Conservation (phyloP, 2,329 filamentous ascomycete species). For the Pyrenochaeta sp. region DNA sequence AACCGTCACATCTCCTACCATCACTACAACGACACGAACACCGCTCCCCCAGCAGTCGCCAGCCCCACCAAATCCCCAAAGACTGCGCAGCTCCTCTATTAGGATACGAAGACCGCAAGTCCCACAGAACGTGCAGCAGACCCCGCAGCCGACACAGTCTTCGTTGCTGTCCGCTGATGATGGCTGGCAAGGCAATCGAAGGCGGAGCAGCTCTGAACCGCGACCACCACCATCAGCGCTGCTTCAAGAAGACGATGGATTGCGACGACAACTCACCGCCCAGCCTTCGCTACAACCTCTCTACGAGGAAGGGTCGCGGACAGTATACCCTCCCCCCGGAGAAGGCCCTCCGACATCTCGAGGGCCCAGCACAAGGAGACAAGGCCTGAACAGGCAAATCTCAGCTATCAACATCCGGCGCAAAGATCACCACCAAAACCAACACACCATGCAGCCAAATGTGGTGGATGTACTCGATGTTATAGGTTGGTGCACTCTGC, state of each 20-base stretch:
- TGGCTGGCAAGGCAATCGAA: constrained; percentile 30
- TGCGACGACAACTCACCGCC: constrained; percentile 39
- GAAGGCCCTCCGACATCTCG: constrained; percentile 24
- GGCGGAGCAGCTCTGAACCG: constrained; percentile 45
- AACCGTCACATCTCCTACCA: constrained; percentile 37
- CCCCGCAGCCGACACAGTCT: constrained; percentile 10
- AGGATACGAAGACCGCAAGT: constrained; percentile 34
- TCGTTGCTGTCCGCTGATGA: constrained; percentile 13
- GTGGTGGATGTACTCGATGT: constrained; percentile 74
- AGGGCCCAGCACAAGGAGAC: constrained; percentile 22
- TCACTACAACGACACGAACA: constrained; percentile 37
- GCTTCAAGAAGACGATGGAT: constrained; percentile 33
- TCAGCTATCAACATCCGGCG: constrained; percentile 41
- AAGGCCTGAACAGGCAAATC: constrained; percentile 27
- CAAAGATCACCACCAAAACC: constrained; percentile 18
- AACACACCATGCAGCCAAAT: constrained; percentile 64
- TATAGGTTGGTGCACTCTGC: constrained; percentile 62
- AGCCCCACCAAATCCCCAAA: constrained; percentile 17
- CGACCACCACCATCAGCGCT: constrained; percentile 36
- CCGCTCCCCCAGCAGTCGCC: constrained; percentile 21
- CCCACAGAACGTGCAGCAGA: constrained; percentile 6
- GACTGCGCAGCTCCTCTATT: constrained; percentile 37
- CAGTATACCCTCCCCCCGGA: constrained; percentile 11
- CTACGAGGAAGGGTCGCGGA: constrained; percentile 35
- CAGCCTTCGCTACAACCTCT: constrained; percentile 41